Conservation (phyloP, 257 asterid genomes). For the Salvia miltiorrhiza region DNA sequence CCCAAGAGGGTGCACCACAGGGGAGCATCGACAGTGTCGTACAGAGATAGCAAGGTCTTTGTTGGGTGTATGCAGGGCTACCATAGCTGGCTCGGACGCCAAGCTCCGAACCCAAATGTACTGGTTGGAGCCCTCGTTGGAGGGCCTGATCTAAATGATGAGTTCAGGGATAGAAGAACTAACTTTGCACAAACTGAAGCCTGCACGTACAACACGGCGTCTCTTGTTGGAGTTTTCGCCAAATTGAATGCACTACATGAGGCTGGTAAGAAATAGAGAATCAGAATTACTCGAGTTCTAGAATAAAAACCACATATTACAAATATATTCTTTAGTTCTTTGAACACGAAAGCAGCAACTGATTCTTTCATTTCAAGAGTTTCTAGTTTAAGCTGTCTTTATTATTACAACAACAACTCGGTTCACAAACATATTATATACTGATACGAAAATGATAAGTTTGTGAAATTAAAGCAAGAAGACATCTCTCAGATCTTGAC, state of each 20-base stretch:
- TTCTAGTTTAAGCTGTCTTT: too few species aligned
- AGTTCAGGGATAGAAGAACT: conserved; percentile 47
- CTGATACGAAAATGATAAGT: neutral
- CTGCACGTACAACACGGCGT: conserved; percentile 78
- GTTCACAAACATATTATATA: neutral
- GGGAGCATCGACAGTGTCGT: conserved; percentile 54
- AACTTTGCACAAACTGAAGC: conserved; percentile 78
- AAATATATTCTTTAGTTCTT: neutral
- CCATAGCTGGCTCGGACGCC: conserved; percentile 42
- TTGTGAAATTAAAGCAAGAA: neutral
- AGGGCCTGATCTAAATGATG: conserved; percentile 55
- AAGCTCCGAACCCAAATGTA: conserved; percentile 57
- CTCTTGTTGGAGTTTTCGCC: conserved; percentile 71
- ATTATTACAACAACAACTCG: neutral
- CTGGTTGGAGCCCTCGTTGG: conserved; percentile 73
- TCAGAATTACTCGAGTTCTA: neutral
- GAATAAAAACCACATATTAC: neutral
- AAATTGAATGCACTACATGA: conserved; percentile 28
- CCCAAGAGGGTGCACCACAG: conserved; percentile 68
- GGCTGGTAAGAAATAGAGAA: neutral
- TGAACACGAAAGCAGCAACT: too few species aligned
- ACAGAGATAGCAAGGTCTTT: conserved; percentile 41
- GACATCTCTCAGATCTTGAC: too few species aligned
- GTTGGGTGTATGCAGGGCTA: conserved; percentile 77
- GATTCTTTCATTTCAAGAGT: too few species aligned